Conservation (phyloP, 805 yeast genomes). For the Kuraishia capsulata region DNA sequence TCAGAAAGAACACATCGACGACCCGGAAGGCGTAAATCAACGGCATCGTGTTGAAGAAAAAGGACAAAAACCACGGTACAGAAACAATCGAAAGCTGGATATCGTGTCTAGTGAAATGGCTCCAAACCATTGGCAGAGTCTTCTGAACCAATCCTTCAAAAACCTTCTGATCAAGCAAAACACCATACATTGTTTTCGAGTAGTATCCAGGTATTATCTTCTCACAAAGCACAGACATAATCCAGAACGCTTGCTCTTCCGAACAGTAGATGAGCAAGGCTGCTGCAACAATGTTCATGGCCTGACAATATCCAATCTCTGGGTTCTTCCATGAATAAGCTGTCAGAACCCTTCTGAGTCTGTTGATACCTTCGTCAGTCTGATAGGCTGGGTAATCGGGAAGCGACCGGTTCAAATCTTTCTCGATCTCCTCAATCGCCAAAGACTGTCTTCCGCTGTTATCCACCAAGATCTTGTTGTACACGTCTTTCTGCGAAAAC, state of each 20-base stretch:
- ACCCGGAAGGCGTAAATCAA: constrained; percentile 87
- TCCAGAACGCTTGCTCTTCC: constrained; percentile 98
- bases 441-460: constrained; percentile 59
- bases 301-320: constrained; percentile 96
- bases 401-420: constrained; percentile 85
- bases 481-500: constrained; percentile 51
- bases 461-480: constrained; percentile 46
- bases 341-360: constrained; percentile 79
- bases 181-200: constrained; percentile 96
- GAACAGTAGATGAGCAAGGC: constrained; percentile 76
- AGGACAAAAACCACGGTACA: constrained; percentile 90
- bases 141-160: constrained; percentile 85
- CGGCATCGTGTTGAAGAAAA: constrained; percentile 91
- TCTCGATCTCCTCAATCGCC: constrained; percentile 94
- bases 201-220: constrained; percentile 89
- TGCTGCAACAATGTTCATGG: constrained; percentile 91
- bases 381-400: constrained; percentile 97
- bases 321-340: constrained; percentile 97
- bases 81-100: constrained; percentile 91
- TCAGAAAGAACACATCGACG: constrained; percentile 80
- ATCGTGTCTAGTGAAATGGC: constrained; percentile 67
- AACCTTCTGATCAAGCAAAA: constrained; percentile 86
- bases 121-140: constrained; percentile 84
- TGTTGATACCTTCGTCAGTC: constrained; percentile 69
- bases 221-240: constrained; percentile 72